phyloP scores from a whole-genome alignment of 108 stramenopile genomes.

The Nannochloropsis gaditana region DNA sequence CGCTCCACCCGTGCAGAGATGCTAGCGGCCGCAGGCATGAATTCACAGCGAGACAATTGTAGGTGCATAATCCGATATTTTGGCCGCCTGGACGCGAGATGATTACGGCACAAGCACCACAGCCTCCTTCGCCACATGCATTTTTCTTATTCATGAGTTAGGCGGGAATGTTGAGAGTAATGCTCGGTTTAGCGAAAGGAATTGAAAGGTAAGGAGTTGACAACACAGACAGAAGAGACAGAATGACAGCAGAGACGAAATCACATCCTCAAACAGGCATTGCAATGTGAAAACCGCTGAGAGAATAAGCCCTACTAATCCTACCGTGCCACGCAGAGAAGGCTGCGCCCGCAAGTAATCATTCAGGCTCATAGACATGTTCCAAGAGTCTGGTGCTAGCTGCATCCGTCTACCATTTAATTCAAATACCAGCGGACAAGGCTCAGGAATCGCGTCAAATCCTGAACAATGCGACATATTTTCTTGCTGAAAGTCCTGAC shows the following conservation, averaged over 20 bases:
- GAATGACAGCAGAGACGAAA: no score
- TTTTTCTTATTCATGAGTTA: slow-evolving; percentile 35
- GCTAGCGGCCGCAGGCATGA: slow-evolving; percentile 37
- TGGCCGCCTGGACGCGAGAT: not conserved
- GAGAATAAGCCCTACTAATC: not conserved
- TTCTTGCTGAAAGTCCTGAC: no score
- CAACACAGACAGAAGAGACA: no score
- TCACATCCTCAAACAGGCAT: no score
- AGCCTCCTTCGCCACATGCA: slow-evolving; percentile 50
- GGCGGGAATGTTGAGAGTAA: not conserved
- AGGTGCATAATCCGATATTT: not conserved
- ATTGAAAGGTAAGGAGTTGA: no score
- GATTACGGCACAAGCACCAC: slow-evolving; percentile 46
- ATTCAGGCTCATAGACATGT: not conserved
- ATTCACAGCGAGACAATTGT: slow-evolving; percentile 28
- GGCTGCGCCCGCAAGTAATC: not conserved
- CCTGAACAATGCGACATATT: no score
- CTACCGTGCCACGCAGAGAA: not conserved
- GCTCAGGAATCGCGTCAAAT: no score
- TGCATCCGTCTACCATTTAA: not conserved
- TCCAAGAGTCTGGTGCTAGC: not conserved
- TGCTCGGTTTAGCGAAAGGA: no score
- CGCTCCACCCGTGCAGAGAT: slow-evolving; percentile 18
- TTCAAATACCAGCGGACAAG: not conserved
- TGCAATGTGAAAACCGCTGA: not conserved